Base-by-base conservation (phyloP, 768 basidiomycete genomes). In the Pisolithus tinctorius region DNA sequence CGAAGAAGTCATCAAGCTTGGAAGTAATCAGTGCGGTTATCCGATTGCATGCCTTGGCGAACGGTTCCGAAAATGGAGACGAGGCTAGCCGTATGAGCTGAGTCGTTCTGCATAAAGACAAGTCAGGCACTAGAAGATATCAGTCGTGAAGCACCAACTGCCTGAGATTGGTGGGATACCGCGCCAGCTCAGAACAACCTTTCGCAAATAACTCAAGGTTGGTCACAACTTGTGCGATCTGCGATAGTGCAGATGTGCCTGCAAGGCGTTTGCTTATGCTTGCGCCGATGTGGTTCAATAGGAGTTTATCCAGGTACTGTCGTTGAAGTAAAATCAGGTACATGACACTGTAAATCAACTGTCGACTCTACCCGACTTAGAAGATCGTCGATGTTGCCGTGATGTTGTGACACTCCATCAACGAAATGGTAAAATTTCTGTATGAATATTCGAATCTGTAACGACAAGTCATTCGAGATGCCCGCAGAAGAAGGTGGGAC, bases 361-460 rank as follows among this genome's bases (percentile, higher is more conserved):
- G 17, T 38, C 30, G 14, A 26, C 37, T 63, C 51, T 60, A 93
- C 95, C 77, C 86, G 93, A 70, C 85, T 86, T 47, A 99, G 68
- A 8, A 97, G 75, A 49, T 93, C 92, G 60, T 98, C 94, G 30
- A 94, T 89, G 62, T 94, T 88, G 40, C 86, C 79, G 65, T 93
- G 88, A 52, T 92, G 88, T 62, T 94, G 90, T 2, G 88, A 84
- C 5, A 96, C 88, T 8, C 95, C 95, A 59, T 99, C 96, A 0
- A 94, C 83, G 66, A 98, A 99, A 23, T 91, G 85, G 64, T 97
- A 95, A 71, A 96, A 98, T 59, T 91, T 92, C 58, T 93, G 88
- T 37, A 96, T 88, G 62, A 95, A 97, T 40, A 74, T 76, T 25
- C 91, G 84, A 53, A 95, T 88, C 83, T 95, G 71, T 27, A 26